Base-by-base conservation (phyloP, 148 eudicot genomes). In the Fagopyrum esculentum region DNA sequence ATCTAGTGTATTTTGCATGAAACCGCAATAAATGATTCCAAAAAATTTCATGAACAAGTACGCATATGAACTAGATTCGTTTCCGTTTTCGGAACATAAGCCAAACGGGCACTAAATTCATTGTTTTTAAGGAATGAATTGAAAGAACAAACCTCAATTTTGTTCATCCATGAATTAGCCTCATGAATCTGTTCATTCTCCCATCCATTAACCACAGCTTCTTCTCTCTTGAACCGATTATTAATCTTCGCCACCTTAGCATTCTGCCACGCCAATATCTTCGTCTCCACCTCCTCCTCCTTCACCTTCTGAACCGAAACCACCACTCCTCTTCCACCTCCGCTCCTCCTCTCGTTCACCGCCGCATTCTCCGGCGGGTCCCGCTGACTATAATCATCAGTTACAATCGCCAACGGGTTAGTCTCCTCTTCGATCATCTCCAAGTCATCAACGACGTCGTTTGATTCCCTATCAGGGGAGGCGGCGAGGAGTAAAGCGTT, bases 241-340 rank as follows among this genome's bases (percentile, higher is more conserved):
- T 90, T 93, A 26, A 93, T 77, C 87, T 90, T 93, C 0, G 98
- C 84, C 45, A 93, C 74, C 81, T 93, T 93, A 6, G 40, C 40
- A 35, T 35, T 35, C 40, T 35, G 40, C 40, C 40, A 35, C 40
- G 40, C 40, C 40, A 96, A 93, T 0, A 93, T 93, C 91, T 93
- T 93, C 44, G 93, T 61, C 69, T 88, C 93, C 9, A 87, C 98
- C 83, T 93, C 98, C 75, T 89, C 98, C 72, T 85, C 90, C 83
- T 84, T 93, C 82, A 90, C 98, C 48, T 83, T 80, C 45, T 86
- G 86, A 69, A 87, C 80, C 13, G 76, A 78, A 10, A 78, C 15
- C 61, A 72, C 80, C 22, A 77, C 71, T 16, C n/a, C n/a, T n/a
- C n/a, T n/a, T n/a, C n/a, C n/a, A n/a, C 64, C 59, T 47, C 26